Percentiles rank a stretch among this genome's conserved stretches.
phyloP scores from a whole-genome alignment of 108 stramenopile genomes.

The Nannochloropsis oceanica region DNA sequence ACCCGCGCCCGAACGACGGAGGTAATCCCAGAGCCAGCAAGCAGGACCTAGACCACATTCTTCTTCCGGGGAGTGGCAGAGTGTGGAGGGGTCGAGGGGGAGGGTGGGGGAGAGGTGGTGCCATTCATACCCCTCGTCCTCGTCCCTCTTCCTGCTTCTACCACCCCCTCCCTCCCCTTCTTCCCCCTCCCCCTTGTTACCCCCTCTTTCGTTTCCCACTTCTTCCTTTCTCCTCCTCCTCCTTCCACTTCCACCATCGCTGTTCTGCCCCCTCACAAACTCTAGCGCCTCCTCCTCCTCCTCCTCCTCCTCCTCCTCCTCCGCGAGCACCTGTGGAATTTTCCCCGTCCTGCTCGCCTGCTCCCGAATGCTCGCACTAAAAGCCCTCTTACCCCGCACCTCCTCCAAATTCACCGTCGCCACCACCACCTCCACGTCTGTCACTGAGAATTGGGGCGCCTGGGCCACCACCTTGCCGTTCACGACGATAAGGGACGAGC shows the following conservation, averaged over 20 bases:
- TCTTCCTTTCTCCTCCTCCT: background rate
- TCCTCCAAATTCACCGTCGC: slow-evolving; percentile 90
- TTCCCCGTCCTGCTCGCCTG: slow-evolving; percentile 50
- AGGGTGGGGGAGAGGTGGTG: background rate
- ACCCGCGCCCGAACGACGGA: slow-evolving; percentile 70
- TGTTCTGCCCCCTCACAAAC: background rate
- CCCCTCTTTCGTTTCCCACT: background rate
- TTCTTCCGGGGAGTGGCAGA: slow-evolving; percentile 60
- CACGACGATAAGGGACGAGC: slow-evolving; percentile 75
- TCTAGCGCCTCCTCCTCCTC: background rate
- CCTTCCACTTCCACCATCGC: background rate
- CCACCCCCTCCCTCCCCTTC: background rate
- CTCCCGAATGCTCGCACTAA: slow-evolving; percentile 60
- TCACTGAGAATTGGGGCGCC: slow-evolving; percentile 71
- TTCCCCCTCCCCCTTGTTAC: background rate
- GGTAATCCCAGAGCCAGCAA: slow-evolving; percentile 98
- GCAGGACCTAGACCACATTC: slow-evolving; percentile 95
- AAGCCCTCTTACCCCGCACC: slow-evolving; percentile 71
- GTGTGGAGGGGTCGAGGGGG: background rate
- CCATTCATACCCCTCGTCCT: no score
- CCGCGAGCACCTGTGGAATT: background rate
- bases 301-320: background rate
- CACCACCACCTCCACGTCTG: slow-evolving; percentile 63
- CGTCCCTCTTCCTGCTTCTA: background rate
- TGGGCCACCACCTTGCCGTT: slow-evolving; percentile 85